Base-by-base conservation (phyloP, 2,329 filamentous ascomycete species). In the Elsinoe perseae region DNA sequence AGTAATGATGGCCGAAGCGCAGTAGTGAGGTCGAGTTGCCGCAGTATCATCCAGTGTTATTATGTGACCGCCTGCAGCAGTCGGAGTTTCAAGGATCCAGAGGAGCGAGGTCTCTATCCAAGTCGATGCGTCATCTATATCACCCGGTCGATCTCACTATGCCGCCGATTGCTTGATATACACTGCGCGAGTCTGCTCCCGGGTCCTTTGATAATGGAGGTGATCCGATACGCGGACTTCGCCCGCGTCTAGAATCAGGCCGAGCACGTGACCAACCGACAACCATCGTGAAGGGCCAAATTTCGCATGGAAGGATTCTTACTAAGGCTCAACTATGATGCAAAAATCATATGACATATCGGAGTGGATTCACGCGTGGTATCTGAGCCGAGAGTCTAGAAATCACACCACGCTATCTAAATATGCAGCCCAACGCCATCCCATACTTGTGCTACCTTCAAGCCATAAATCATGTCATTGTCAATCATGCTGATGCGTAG, bases 21-120 rank as follows among this genome's bases (percentile, higher is more conserved):
- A 75, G 92, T 95, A 58, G 93, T 98, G 67, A 98, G 82, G 75
- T 98, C 92, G 71, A 97, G 81, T 66, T 87, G 84, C 80, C 95
- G 92, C 79, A 96, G 80, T 82, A 95, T 95, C 92, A 97, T 97
- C 79, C 87, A 89, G 86, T 20, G 12, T 28, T 43, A 36, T 54
- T 20, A 18, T n/a, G 36, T 52, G 48, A 38, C 48, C 28, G 48
- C 32, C 48, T 52, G 9, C 14, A 50, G 25, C 25, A 50, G 28
- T 14, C 44, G 23, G 8, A 27, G 21, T n/a, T n/a, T n/a, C n/a
- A n/a, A n/a, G n/a, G n/a, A n/a, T n/a, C n/a, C n/a, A n/a, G n/a
- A n/a, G n/a, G n/a, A n/a, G n/a, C n/a, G n/a, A n/a, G n/a, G n/a
- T n/a, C n/a, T n/a, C n/a, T n/a, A n/a, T n/a, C n/a, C n/a, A n/a